Evolutionary conservation across 306 rosid species (phyloP), one percentile per base, ranked within the genome.

Genomic region (Cucumis hystrix): DNA sequence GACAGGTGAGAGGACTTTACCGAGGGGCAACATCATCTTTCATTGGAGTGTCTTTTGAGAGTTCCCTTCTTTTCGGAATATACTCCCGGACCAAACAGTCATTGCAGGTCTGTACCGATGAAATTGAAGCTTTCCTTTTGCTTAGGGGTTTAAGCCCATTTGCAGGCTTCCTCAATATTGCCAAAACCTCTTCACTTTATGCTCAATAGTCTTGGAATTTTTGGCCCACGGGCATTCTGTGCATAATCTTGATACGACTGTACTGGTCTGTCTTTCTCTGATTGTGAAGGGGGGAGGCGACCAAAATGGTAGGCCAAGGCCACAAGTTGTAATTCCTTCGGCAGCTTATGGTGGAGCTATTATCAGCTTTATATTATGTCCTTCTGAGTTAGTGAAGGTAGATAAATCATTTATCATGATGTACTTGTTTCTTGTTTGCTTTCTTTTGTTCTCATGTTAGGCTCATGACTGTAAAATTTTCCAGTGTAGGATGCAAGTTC

Each of bases 401-500:
- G 75, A 77, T 67, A 25, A 28, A 63, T 21, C 28, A 77, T 15
- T 74, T 28, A 63, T 21, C 28, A 77, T 15, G 80, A 28, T 30
- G 60, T 14, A 9, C 4, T 3, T 17, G 60, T 71, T 71, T 49
- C 60, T 45, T 75, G 28, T 33, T 71, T 37, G 64, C 59, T 81
- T 39, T 85, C 61, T 33, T 81, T n/a, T 85, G 77, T 40, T 52
- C 47, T 18, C 62, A 52, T 72, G 75, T 74, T 81, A 68, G 75
- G 73, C 75, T 76, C 66, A 77, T 73, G 74, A 78, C 86, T 78
- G 78, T 76, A 74, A 76, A 73, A 67, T 80, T 87, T 74, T 88
- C 73, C 99, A 95, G 97, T 92, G 99, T 92, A 92, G 97, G 93
- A 90, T 95, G 97, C 97, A 95, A 88, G 82, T 84, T 85, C 98